These are phyloP conservation scores for Daldinia loculata DNA, from an alignment of 495 filamentous ascomycete species.

Conservation along the genomic window DNA sequence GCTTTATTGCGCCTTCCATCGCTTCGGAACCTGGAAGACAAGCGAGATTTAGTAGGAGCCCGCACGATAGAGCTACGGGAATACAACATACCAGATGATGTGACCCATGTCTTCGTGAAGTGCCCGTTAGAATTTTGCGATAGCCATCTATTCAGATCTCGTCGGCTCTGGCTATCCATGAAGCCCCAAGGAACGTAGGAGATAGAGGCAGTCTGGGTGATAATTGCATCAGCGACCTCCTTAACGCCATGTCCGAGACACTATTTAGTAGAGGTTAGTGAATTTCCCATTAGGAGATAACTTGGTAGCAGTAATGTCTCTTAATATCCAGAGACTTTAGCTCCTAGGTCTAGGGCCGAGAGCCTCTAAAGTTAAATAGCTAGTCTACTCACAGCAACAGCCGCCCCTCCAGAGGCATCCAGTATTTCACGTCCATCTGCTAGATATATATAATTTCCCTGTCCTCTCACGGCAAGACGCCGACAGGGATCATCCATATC, in stretches of 20 bases:
- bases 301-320: neutral
- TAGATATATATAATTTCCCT: slow-evolving; percentile 55
- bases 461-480: slow-evolving; percentile 36
- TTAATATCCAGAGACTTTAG: neutral
- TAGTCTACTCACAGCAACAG: slow-evolving; percentile 51
- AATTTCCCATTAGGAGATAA: neutral
- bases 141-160: slow-evolving; percentile 49
- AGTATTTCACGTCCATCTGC: slow-evolving; percentile 70
- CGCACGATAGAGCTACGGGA: neutral
- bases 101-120: slow-evolving; percentile 54
- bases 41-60: neutral
- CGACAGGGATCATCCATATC: slow-evolving; percentile 1
- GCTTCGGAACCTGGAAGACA: slow-evolving; percentile 68
- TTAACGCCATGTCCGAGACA: slow-evolving; percentile 59
- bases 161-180: slow-evolving; percentile 49
- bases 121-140: slow-evolving; percentile 53
- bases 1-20: slow-evolving; percentile 74
- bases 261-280: slow-evolving; percentile 19
- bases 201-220: slow-evolving; percentile 43
- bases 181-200: slow-evolving; percentile 56
- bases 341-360: neutral
- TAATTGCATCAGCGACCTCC: slow-evolving; percentile 50
- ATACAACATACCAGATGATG: slow-evolving; percentile 30
- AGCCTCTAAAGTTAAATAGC: neutral
- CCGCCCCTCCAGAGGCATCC: slow-evolving; percentile 66